Evolutionary conservation across 129 eudicot genomes (phyloP).

Genomic region (Helianthus tuberosus): DNA sequence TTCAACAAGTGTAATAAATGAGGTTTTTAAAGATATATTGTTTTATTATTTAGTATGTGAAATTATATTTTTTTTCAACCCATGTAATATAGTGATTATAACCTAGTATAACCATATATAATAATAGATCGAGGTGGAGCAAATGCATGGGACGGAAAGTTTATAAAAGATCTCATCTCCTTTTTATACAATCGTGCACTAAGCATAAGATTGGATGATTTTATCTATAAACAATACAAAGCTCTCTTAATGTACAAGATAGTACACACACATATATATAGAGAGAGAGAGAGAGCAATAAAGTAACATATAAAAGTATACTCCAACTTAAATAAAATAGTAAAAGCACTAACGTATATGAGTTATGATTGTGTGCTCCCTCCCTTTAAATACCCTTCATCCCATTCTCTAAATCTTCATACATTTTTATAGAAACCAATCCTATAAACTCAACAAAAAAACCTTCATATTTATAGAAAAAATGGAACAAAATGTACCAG

Average conservation of each 20-base stretch:
- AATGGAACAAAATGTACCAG: constrained; percentile 57
- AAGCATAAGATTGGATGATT: background rate
- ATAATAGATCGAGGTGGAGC: too few species aligned
- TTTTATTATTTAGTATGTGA: too few species aligned
- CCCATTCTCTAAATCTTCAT: background rate
- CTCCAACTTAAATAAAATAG: background rate
- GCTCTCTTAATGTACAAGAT: background rate
- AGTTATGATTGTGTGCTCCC: background rate
- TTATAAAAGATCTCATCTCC: too few species aligned
- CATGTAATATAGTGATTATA: too few species aligned
- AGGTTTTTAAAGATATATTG: too few species aligned
- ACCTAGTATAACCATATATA: too few species aligned
- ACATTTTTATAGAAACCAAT: background rate
- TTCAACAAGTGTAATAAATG: too few species aligned
- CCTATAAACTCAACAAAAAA: constrained; percentile 11
- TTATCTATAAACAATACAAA: constrained; percentile 8
- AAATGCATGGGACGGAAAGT: too few species aligned
- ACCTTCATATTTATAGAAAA: constrained; percentile 15
- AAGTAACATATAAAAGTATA: constrained; percentile 6
- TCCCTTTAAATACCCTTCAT: constrained; percentile 26
- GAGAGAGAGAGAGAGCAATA: background rate
- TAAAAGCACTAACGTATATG: background rate
- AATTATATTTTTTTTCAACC: too few species aligned
- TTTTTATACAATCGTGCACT: too few species aligned
- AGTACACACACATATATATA: background rate